Evolutionary conservation across 192 early-diverging fungal genomes (phyloP), one percentile per base, ranked within the genome.

Genomic region (Chytriomyces sp.): DNA sequence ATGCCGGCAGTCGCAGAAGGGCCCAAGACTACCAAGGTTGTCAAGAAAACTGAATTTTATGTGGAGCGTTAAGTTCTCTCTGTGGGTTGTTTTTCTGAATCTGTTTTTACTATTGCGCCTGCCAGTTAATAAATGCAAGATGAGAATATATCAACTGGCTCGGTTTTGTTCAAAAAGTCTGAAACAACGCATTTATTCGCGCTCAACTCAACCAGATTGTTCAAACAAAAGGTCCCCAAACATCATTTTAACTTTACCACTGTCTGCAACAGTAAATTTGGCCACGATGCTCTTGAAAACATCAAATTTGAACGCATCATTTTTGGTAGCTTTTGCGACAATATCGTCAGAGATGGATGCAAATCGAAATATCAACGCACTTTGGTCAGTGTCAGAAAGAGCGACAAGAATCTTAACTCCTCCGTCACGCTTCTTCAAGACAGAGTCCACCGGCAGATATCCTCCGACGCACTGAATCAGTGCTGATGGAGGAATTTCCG

Each of bases 171-270:
- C 35, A 35, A 35, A 35, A 35, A 35, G 35, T 35, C 35, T 35
- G n/a, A n/a, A n/a, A n/a, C n/a, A n/a, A n/a, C n/a, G n/a, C n/a
- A n/a, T 35, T 35, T 35, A 35, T 35, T 35, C 35, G 35, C 0
- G 35, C 0, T 35, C 35, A 35, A 35, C 35, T 35, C 35, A 35
- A 35, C 35, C 35, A 35, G 35, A 35, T 35, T 20, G 2, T 20
- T 57, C 53, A 57, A 57, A 57, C 53, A n/a, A 5, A 57, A 57
- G 20, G 53, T 57, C 20, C 53, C 53, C 53, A 57, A 57, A 57
- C 53, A n/a, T 57, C 53, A 57, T 57, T 13, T 20, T n/a, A 45
- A 45, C 66, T 45, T n/a, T 18, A 45, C 66, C 66, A 67, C 44
- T 11, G 7, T 5, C 53, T n/a, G 9, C 10, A 9, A 67, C 66